Percentiles rank a stretch among this genome's conserved stretches.
phyloP scores from a whole-genome alignment of 495 filamentous ascomycete genomes.

The Thermothielavioides terrestris region DNA sequence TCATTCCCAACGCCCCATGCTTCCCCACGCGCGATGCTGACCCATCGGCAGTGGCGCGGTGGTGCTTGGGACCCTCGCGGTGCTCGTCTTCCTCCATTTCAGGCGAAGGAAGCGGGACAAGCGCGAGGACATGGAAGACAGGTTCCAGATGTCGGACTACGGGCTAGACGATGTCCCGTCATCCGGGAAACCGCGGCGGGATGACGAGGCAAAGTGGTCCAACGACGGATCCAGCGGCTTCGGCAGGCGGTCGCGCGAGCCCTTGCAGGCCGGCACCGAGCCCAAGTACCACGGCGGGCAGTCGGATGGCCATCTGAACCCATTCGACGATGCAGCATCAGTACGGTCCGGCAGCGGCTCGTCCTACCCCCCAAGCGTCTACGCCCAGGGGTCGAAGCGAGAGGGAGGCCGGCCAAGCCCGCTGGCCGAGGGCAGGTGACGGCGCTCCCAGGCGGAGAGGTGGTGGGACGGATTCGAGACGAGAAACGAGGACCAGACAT shows the following conservation, averaged over 20 bases:
- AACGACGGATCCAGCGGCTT: conserved; percentile 1
- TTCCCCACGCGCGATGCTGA: background rate
- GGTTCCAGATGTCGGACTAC: conserved; percentile 21
- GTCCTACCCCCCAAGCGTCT: background rate
- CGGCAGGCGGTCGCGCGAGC: conserved; percentile 9
- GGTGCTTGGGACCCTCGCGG: conserved; percentile 4
- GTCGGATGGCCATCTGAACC: conserved; percentile 8
- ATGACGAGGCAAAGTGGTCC: conserved; percentile 3
- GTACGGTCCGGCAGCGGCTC: background rate
- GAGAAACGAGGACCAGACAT: background rate
- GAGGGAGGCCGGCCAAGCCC: background rate
- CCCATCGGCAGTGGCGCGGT: conserved; percentile 14
- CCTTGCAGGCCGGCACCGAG: conserved; percentile 6
- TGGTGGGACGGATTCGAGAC: background rate
- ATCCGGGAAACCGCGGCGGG: background rate
- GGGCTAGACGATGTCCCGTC: conserved; percentile 17
- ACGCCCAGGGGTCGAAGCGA: conserved; percentile 9
- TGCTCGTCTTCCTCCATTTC: conserved; percentile 20
- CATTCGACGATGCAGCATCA: conserved; percentile 11
- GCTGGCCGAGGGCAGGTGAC: background rate
- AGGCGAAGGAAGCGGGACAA: conserved; percentile 17
- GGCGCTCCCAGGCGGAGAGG: background rate
- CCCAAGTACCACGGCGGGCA: conserved; percentile 6
- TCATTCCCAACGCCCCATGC: background rate
- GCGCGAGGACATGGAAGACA: conserved; percentile 19